These are phyloP conservation scores for Epichloe elymi DNA, from an alignment of 2,329 filamentous ascomycete genomes.

Conservation along the genomic window DNA sequence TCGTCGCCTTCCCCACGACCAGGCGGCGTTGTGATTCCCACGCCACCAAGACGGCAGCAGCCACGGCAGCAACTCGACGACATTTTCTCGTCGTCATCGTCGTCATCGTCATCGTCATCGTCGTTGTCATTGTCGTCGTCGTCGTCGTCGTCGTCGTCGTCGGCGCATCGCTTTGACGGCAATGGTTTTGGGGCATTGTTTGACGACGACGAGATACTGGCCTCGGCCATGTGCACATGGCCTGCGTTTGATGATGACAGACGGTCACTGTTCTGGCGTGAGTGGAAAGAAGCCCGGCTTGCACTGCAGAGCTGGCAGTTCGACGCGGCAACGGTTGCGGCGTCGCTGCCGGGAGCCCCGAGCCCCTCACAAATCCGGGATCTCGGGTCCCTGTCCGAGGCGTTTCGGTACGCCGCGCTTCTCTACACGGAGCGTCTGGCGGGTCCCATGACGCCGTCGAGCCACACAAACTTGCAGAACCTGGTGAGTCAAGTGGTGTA, in stretches of 20 bases:
- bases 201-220: conserved; percentile 40
- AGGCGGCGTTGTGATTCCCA: conserved; percentile 1
- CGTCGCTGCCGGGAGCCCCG: conserved; percentile 35
- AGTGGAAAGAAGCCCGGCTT: conserved; percentile 70
- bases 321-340: conserved; percentile 37
- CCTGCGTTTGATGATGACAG: conserved; percentile 46
- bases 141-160: conserved; percentile 11
- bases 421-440: conserved; percentile 84
- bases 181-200: conserved; percentile 48
- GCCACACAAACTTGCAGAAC: conserved; percentile 66
- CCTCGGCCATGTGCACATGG: conserved; percentile 27
- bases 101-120: no score
- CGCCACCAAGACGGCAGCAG: neutral
- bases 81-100: conserved; percentile 14
- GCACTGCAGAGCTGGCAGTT: conserved; percentile 75
- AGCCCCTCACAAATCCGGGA: conserved; percentile 55
- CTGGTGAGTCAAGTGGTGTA: conserved; percentile 71
- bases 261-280: conserved; percentile 61
- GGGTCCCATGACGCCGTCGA: conserved; percentile 58
- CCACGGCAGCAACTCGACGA: conserved; percentile 6
- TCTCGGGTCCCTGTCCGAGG: conserved; percentile 71
- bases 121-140: conserved; percentile 17
- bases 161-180: conserved; percentile 49
- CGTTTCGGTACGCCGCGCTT: conserved; percentile 78
- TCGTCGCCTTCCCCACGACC: conserved; percentile 4